phyloP scores from a whole-genome alignment of 345 rosid genomes.

The Gossypioides kirkii region DNA sequence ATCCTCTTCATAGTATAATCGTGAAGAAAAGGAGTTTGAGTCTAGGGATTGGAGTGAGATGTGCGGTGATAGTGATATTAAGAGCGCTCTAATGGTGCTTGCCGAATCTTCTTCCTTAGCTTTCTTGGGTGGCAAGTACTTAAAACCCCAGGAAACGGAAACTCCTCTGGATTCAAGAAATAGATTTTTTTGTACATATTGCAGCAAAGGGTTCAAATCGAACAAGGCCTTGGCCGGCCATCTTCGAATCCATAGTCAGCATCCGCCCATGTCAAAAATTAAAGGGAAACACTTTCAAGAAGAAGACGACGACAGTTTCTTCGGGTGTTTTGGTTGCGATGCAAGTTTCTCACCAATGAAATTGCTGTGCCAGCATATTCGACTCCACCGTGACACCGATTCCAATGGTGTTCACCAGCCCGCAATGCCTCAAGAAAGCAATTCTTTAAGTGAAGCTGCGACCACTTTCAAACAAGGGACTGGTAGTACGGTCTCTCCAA shows the following conservation, averaged over 20 bases:
- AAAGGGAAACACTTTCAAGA: not conserved
- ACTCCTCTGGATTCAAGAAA: not conserved
- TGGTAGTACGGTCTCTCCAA: not conserved
- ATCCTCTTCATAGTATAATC: not conserved
- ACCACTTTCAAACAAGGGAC: not conserved
- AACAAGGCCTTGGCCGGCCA: slow-evolving; percentile 2
- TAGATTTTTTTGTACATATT: not conserved
- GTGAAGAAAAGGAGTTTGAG: not conserved
- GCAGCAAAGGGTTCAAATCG: not conserved
- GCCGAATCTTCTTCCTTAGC: not conserved
- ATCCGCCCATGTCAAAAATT: not conserved
- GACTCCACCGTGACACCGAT: not conserved
- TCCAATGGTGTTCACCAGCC: not conserved
- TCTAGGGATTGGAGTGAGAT: not conserved
- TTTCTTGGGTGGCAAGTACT: not conserved
- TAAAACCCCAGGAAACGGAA: not conserved
- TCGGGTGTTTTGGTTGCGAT: not conserved
- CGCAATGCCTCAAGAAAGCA: not conserved
- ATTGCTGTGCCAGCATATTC: not conserved
- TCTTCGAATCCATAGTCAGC: not conserved
- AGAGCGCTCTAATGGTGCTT: not conserved
- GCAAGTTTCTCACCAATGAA: not conserved
- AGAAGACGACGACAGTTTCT: not conserved
- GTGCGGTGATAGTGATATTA: not conserved
- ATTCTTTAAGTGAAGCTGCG: not conserved